A percentile compares a stretch with the other conserved stretches of the same genome.
Evolutionary conservation across 2,329 filamentous ascomycete species (phyloP).

Genomic region (Fusarium piperis): DNA sequence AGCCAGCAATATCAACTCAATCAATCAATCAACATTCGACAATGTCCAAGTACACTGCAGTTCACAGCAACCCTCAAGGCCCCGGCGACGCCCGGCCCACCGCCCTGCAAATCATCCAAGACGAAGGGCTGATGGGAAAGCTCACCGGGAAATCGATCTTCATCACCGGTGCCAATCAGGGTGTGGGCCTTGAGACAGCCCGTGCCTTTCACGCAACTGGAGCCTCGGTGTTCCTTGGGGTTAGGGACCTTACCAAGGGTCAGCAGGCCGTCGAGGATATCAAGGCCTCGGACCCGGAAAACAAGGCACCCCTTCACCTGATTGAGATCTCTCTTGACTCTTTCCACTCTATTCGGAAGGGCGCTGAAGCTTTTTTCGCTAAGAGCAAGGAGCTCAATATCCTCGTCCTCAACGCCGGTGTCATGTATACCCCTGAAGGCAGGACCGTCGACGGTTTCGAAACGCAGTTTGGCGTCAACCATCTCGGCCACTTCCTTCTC

Average conservation of each 20-base stretch:
- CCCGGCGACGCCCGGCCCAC: slow-evolving; percentile 28
- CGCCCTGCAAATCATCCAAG: slow-evolving; percentile 14
- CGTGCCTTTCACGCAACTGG: slow-evolving; percentile 6
- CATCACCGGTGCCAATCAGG: slow-evolving; percentile 24
- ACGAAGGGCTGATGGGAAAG: neutral
- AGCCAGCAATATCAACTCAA: neutral
- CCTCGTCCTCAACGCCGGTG: slow-evolving; percentile 14
- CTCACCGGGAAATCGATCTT: neutral
- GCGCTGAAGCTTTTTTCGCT: neutral
- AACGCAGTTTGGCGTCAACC: slow-evolving; percentile 41
- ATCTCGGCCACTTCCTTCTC: slow-evolving; percentile 41
- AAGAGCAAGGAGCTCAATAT: neutral
- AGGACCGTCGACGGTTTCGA: slow-evolving; percentile 32
- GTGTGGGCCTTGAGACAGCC: slow-evolving; percentile 8
- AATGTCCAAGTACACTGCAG: slow-evolving; percentile 13
- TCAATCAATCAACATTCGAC: neutral
- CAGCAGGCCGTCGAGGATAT: slow-evolving; percentile 8
- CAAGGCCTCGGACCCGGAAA: neutral
- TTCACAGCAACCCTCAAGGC: neutral
- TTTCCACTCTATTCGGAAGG: neutral
- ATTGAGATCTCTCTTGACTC: slow-evolving; percentile 9
- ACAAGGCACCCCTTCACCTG: neutral
- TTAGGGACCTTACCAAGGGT: slow-evolving; percentile 1
- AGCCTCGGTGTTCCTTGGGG: slow-evolving; percentile 2
- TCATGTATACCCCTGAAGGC: slow-evolving; percentile 20